Percentiles rank a stretch among this genome's conserved stretches.
Conservation (phyloP, 768 basidiomycete genomes). For the Suillus ampliporus region DNA sequence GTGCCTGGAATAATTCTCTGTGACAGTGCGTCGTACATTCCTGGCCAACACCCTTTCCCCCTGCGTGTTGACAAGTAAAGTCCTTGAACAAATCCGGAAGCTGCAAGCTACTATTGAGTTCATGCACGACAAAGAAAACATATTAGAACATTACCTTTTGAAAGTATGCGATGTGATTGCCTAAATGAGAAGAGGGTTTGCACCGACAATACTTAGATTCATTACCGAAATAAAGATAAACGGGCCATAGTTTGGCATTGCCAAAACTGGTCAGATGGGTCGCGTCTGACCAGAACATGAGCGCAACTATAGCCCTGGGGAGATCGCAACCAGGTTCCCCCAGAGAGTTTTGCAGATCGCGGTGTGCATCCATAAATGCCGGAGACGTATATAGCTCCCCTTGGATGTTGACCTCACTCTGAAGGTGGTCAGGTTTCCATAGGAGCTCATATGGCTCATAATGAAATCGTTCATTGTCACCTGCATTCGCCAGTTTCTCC, state of each 20-base stretch:
- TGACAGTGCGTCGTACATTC: conserved; percentile 19
- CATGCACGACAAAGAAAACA: not conserved
- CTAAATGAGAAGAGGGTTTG: conserved; percentile 17
- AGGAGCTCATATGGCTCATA: conserved; percentile 18
- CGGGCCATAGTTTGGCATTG: conserved; percentile 28
- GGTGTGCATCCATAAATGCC: conserved; percentile 27
- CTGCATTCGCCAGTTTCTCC: conserved; percentile 20
- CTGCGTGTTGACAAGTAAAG: conserved; percentile 2
- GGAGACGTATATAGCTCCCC: conserved; percentile 29
- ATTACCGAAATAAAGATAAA: conserved; percentile 25
- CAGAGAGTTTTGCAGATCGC: conserved; percentile 24
- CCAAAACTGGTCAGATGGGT: conserved; percentile 40
- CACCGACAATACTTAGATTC: conserved; percentile 2
- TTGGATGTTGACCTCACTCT: conserved; percentile 17
- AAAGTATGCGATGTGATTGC: conserved; percentile 19
- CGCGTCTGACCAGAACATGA: conserved; percentile 32
- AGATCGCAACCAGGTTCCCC: conserved; percentile 25
- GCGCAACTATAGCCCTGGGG: conserved; percentile 15
- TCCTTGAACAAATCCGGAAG: conserved; percentile 18
- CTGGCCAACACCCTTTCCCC: conserved; percentile 5
- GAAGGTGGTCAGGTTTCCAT: conserved; percentile 17
- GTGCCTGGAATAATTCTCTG: conserved; percentile 25
- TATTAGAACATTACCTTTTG: conserved; percentile 10
- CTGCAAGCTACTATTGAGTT: conserved; percentile 9
- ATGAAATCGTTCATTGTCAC: conserved; percentile 15